Evolutionary conservation across 1,139 yeast species (phyloP), one percentile per base, ranked within the genome.

Genomic region (Candida sp.): DNA sequence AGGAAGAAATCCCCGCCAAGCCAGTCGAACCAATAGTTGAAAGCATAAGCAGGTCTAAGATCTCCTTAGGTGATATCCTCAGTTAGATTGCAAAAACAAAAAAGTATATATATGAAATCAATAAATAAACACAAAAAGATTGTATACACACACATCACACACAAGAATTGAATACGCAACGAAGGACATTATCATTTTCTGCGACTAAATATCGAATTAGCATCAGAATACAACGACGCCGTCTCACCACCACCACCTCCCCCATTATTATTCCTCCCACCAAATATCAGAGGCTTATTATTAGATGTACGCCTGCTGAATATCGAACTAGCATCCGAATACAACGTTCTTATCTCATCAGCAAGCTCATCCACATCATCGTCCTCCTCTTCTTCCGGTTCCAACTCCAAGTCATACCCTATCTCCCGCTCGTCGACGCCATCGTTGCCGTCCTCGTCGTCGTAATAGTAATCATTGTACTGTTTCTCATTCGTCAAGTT

Each of bases 1-100:
- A 46, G 22, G 23, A 46, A 28, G 39, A 33, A n/a, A n/a, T 33
- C 27, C 33, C 47, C 28, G 5, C 27, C 3, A 25, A 42, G 3
- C 31, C 37, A 37, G 8, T 35, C 8, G 42, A 40, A 26, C 46
- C 47, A 23, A 49, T 47, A 4, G 43, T 42, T n/a, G 63, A 60
- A 44, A 52, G 52, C 31, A 49, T 51, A 7, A 43, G 37, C 35
- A 51, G 69, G 23, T 60, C 67, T 4, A 58, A 58, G 34, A 64
- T 67, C 6, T 61, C 69, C 6, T 55, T 67, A n/a, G 68, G 66
- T 12, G 70, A 65, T 55, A 63, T 67, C 3, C 54, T 66, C 49
- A 59, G 61, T 38, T 65, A 44, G 23, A 17, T n/a, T 23, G 9
- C 11, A 27, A 40, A 30, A 25, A 38, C 12, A 38, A 23, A 25